phyloP scores from a whole-genome alignment of 768 basidiomycete genomes.

The Sarcodon sp. region DNA sequence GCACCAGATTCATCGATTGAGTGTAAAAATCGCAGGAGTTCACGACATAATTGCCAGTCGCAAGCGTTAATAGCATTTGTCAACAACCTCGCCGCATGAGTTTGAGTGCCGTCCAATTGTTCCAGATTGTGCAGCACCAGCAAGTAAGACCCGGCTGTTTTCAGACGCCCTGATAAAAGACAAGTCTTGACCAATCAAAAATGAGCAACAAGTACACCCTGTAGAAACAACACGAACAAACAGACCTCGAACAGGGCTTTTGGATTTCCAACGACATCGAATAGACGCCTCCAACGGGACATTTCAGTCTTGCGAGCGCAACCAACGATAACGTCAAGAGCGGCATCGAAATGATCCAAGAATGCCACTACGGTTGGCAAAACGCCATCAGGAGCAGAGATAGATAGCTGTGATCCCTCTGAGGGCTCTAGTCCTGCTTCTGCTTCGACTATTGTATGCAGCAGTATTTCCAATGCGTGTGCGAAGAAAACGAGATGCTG shows the following conservation, averaged over 20 bases:
- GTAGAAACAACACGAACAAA: slow-evolving; percentile 3
- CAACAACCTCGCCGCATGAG: slow-evolving; percentile 73
- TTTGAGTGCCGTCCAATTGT: slow-evolving; percentile 67
- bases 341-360: slow-evolving; percentile 86
- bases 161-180: slow-evolving; percentile 54
- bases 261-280: slow-evolving; percentile 84
- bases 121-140: slow-evolving; percentile 91
- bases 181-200: slow-evolving; percentile 40
- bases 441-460: slow-evolving; percentile 87
- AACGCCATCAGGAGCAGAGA: slow-evolving; percentile 20
- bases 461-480: slow-evolving; percentile 87
- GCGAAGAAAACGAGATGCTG: slow-evolving; percentile 84
- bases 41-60: slow-evolving; percentile 87
- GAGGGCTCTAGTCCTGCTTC: slow-evolving; percentile 30
- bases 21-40: slow-evolving; percentile 84
- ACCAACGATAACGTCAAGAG: slow-evolving; percentile 87
- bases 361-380: slow-evolving; percentile 74
- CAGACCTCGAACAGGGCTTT: slow-evolving; percentile 82
- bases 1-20: slow-evolving; percentile 82
- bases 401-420: slow-evolving; percentile 1
- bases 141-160: slow-evolving; percentile 87
- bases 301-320: slow-evolving; percentile 96
- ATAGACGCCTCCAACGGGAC: slow-evolving; percentile 79
- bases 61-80: slow-evolving; percentile 60
- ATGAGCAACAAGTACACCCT: neutral